phyloP scores from a whole-genome alignment of 1,284 basidiomycete genomes.

The Papiliotrema fonsecae region DNA sequence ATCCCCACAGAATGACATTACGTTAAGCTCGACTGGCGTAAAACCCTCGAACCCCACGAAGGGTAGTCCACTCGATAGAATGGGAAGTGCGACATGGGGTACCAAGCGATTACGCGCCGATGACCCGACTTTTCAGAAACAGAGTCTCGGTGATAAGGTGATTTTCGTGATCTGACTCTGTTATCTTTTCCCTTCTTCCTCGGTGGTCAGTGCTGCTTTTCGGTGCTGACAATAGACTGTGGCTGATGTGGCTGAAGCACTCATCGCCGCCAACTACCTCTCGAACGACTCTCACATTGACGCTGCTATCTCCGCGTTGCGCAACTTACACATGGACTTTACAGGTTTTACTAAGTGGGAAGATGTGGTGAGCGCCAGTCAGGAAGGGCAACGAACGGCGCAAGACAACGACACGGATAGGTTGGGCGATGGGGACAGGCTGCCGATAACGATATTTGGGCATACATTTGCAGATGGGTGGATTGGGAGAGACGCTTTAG shows the following conservation, averaged over 20 bases:
- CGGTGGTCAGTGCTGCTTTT: slow-evolving; percentile 5
- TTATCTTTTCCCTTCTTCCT: neutral
- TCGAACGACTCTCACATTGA: slow-evolving; percentile 20
- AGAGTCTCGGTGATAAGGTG: slow-evolving; percentile 36
- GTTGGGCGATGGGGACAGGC: neutral
- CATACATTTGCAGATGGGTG: neutral
- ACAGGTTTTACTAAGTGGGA: slow-evolving; percentile 14
- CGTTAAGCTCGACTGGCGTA: too few species aligned
- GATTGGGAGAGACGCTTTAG: neutral
- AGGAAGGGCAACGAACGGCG: neutral
- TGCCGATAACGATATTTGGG: neutral
- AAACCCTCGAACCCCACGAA: too few species aligned
- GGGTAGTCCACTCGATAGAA: too few species aligned
- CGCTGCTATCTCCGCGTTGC: slow-evolving; percentile 22
- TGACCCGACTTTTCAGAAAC: neutral
- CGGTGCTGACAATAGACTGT: slow-evolving; percentile 17
- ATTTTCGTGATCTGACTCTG: too few species aligned
- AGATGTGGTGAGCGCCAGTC: slow-evolving; percentile 10
- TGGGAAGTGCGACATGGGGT: too few species aligned
- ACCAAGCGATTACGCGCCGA: neutral
- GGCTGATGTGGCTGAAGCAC: slow-evolving; percentile 38
- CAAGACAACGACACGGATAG: neutral
- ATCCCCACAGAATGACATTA: too few species aligned
- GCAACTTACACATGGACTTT: slow-evolving; percentile 16
- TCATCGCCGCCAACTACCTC: slow-evolving; percentile 36